Base-by-base conservation (phyloP, 805 yeast species). In the Saccharomycopsis guyanensis region DNA sequence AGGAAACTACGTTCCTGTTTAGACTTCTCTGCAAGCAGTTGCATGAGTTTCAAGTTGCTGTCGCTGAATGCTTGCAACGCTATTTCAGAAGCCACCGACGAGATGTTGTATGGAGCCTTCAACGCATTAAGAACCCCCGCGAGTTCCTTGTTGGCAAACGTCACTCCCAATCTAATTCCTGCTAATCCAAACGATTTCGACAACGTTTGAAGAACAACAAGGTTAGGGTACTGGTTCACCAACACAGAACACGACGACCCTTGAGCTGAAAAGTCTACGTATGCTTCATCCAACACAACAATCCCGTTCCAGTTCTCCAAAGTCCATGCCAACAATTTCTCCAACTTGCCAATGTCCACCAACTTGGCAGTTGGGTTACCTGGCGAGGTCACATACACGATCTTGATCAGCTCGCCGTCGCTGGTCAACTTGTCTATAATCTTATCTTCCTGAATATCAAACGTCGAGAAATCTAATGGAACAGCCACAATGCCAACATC, bases 131-230 rank as follows among this genome's bases (percentile, higher is more conserved):
- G 66, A 41, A 85, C 74, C 3, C 63, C 56, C 0, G 96, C 75
- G 40, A 93, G 66, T 51, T 73, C 75, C 12, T 69, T 66, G 15
- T 73, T 67, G 3, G 89, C 72, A 58, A 62, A 91, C 1, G 96
- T 80, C 50, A 88, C 69, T 22, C 98, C 98, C 37, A 91, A 64
- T 56, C 98, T 75, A 42, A 89, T 82, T 38, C 97, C 97, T 2
- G 98, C 98, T 45, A 93, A 74, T 16, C 98, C 98, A 66, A 93
- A 93, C 0, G 97, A 82, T 60, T 93, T 93, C 16, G 97, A 88
- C 34, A 93, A 65, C 0, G 98, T 93, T 64, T 93, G 98, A 62
- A 89, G 68, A 10, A 86, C 96, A 15, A 85, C 88, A 44, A 93
- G 66, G 58, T 88, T 86, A 23, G 89, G 89, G 63, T 81, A 78